These are phyloP conservation scores for Wickerhamiella allomyrinae DNA, from an alignment of 805 yeast genomes.

Conservation along the genomic window DNA sequence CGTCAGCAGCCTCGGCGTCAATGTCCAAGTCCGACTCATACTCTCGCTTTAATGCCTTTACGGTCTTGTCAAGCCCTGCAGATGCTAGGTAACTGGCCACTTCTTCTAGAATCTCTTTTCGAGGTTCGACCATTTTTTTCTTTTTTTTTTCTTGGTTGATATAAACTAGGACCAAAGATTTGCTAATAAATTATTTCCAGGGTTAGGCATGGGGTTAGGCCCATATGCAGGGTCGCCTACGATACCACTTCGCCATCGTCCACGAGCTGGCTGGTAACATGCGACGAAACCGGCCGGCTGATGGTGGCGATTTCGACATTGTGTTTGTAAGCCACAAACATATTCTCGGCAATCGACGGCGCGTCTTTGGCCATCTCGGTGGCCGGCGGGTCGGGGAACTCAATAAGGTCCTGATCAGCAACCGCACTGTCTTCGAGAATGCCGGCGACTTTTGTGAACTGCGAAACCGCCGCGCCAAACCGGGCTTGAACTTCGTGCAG, in stretches of 20 bases:
- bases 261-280: too few species aligned
- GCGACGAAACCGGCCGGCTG: too few species aligned
- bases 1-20: conserved; percentile 14
- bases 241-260: too few species aligned
- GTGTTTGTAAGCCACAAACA: background rate
- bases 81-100: conserved; percentile 22
- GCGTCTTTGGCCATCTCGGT: background rate
- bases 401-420: background rate
- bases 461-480: background rate
- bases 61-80: conserved; percentile 21
- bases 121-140: conserved; percentile 8
- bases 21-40: conserved; percentile 15
- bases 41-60: conserved; percentile 22
- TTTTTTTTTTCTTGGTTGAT: too few species aligned
- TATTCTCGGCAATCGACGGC: background rate
- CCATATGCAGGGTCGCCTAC: too few species aligned
- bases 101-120: conserved; percentile 18
- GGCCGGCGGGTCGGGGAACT: background rate
- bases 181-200: background rate
- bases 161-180: background rate
- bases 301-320: too few species aligned
- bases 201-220: background rate
- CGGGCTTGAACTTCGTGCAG: background rate
- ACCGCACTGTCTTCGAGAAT: background rate
- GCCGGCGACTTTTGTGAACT: background rate